phyloP scores from a whole-genome alignment of 208 protist species.

The Perkinsela sp. region DNA sequence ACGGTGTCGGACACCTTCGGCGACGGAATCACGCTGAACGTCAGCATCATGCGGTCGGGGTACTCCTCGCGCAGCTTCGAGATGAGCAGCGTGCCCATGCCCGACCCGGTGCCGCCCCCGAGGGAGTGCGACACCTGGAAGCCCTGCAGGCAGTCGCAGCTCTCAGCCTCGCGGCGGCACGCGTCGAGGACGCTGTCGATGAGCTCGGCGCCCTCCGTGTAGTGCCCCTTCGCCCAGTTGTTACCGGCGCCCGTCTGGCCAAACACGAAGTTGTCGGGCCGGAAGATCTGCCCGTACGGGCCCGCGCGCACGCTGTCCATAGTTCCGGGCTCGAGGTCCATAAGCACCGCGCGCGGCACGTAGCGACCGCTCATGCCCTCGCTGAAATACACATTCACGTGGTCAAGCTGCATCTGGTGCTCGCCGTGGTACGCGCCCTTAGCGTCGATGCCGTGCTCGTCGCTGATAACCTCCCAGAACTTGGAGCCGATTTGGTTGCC shows the following conservation, averaged over 20 bases:
- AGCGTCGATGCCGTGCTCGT: conserved; percentile 58
- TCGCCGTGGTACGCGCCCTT: conserved; percentile 73
- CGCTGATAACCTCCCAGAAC: conserved; percentile 42
- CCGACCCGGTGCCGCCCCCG: conserved; percentile 86
- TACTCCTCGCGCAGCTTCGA: conserved; percentile 92
- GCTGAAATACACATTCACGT: conserved; percentile 93
- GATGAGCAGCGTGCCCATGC: conserved; percentile 88
- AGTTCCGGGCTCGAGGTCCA: conserved; percentile 72
- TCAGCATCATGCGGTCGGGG: conserved; percentile 92
- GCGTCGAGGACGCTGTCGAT: conserved; percentile 86
- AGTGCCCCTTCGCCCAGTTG: conserved; percentile 96
- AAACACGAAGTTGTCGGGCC: conserved; percentile 91
- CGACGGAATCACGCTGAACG: conserved; percentile 90
- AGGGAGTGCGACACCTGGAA: conserved; percentile 94
- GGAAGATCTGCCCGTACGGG: conserved; percentile 64
- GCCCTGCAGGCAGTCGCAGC: conserved; percentile 89
- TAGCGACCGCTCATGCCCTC: conserved; percentile 63
- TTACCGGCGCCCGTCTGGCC: conserved; percentile 88
- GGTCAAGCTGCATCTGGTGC: conserved; percentile 82
- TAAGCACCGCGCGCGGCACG: conserved; percentile 36
- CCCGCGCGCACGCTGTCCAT: conserved; percentile 81
- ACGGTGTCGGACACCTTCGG: conserved; percentile 89
- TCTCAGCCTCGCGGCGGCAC: conserved; percentile 89
- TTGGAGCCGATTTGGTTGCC: conserved; percentile 44
- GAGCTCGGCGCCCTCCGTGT: conserved; percentile 91